Conservation (phyloP, 148 eudicot genomes). For the Silene conica region DNA sequence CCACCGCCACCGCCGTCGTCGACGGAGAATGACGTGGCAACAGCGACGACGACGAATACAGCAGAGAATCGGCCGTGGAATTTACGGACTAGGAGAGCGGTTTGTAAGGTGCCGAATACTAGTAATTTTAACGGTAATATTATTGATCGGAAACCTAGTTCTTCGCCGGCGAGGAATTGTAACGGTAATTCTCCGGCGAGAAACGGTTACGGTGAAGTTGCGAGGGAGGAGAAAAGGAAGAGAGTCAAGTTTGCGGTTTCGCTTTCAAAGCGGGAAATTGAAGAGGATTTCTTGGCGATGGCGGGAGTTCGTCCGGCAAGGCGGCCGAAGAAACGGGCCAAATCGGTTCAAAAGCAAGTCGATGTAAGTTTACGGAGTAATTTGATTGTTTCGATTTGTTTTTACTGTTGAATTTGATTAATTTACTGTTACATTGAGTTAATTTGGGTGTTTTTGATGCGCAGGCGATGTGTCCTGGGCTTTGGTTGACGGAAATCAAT, state of each 20-base stretch:
- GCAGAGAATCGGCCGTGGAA: slow-evolving; percentile 55
- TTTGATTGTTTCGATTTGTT: not conserved
- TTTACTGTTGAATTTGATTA: not conserved
- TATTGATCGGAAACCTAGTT: slow-evolving; percentile 24
- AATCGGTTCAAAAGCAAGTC: slow-evolving; percentile 28
- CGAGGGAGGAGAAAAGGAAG: slow-evolving; percentile 14
- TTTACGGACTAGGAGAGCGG: slow-evolving; percentile 58
- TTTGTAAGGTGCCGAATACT: slow-evolving; percentile 33
- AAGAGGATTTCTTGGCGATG: slow-evolving; percentile 32
- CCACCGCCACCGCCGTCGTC: slow-evolving; percentile 18
- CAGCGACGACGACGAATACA: slow-evolving; percentile 21
- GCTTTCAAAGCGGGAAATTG: slow-evolving; percentile 32
- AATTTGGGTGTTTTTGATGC: not conserved
- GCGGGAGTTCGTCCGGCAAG: slow-evolving; percentile 31
- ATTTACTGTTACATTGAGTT: not conserved
- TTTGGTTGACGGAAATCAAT: slow-evolving; percentile 35
- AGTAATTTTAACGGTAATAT: slow-evolving; percentile 16
- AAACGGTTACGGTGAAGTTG: slow-evolving; percentile 4
- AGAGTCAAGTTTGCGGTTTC: slow-evolving; percentile 28
- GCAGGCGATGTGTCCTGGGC: slow-evolving; percentile 37
- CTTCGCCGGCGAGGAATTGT: slow-evolving; percentile 21
- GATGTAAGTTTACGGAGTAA: slow-evolving; percentile 27
- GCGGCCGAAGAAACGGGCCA: slow-evolving; percentile 36
- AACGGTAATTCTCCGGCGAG: slow-evolving; percentile 21
- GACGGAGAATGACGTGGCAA: not conserved